Evolutionary conservation across 2,329 filamentous ascomycete genomes (phyloP), one percentile per base, ranked within the genome.

Genomic region (Didymosphaeria variabile): DNA sequence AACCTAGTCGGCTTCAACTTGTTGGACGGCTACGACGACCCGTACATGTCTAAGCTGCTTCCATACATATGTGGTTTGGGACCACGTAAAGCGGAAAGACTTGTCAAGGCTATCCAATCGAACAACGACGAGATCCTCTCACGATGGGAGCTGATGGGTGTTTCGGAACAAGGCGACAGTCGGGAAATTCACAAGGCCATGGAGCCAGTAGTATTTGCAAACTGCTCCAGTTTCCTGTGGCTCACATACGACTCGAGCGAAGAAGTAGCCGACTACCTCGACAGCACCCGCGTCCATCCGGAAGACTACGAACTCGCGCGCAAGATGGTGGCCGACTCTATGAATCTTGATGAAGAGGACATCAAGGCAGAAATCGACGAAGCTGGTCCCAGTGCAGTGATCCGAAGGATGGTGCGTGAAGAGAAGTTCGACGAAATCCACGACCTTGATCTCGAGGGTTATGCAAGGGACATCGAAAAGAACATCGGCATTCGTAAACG

Each of bases 261-360:
- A 69, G 86, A 90, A 1, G 86, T 91, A 15, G 92, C 94, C 0
- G 95, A 99, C 75, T 97, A 96, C 60, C 85, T 99, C 29, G 95
- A 99, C 79, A 97, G 95, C 75, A 99, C 95, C 50, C 91, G 95
- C 82, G 93, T 99, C 19, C 95, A 99, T 73, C 95, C 95, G 1
- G 95, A 99, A 82, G 95, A 99, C 76, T 99, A 99, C 79, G 95
- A 99, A 69, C 90, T 99, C 63, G 95, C 93, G 52, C 92, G 94
- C 69, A 99, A 99, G 81, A 98, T 99, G 90, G 95, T 95, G 21
- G 95, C 95, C 3, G 95, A 99, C 83, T 95, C 95, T 17, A 84
- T 99, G 51, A 94, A 97, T 76, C 85, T 99, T 67, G 95, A 99
- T 70, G 95, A 99, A 80, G 95, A 99, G 81, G 95, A 99, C 72